Conservation (phyloP, 1,284 basidiomycete genomes). For the Cryptococcus neoformans region DNA sequence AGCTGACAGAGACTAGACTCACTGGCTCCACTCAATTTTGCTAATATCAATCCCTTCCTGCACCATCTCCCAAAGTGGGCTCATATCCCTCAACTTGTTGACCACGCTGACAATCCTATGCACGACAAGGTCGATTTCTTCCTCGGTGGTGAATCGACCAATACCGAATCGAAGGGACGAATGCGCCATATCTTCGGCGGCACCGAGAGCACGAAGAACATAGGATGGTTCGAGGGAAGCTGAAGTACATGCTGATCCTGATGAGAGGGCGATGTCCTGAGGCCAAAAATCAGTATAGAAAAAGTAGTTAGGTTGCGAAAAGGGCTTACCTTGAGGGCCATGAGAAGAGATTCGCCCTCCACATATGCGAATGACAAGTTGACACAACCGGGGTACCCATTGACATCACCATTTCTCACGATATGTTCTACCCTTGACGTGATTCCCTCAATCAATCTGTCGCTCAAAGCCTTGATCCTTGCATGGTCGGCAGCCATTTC, state of each 20-base stretch:
- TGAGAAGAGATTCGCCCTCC: conserved; percentile 94
- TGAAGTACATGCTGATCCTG: conserved; percentile 97
- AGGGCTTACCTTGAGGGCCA: conserved; percentile 76
- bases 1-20: conserved; percentile 11
- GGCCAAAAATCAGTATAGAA: not conserved
- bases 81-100: conserved; percentile 67
- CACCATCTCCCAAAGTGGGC: conserved; percentile 97
- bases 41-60: conserved; percentile 95
- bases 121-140: conserved; percentile 93
- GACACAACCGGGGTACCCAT: conserved; percentile 88
- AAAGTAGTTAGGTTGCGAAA: not conserved
- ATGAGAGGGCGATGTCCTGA: conserved; percentile 93
- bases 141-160: conserved; percentile 96
- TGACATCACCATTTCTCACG: conserved; percentile 85
- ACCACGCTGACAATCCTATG: conserved; percentile 86
- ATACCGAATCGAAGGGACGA: conserved; percentile 97
- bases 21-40: conserved; percentile 74
- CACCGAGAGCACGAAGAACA: conserved; percentile 92
- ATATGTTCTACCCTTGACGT: conserved; percentile 82
- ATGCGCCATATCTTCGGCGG: conserved; percentile 98
- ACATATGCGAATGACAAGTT: conserved; percentile 97
- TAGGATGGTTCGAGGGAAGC: conserved; percentile 98
- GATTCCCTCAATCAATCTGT: conserved; percentile 79
- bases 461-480: conserved; percentile 70
- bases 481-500: conserved; percentile 92